These are phyloP conservation scores for Trichoderma harzianum DNA, from an alignment of 2,329 filamentous ascomycete genomes.

Conservation along the genomic window DNA sequence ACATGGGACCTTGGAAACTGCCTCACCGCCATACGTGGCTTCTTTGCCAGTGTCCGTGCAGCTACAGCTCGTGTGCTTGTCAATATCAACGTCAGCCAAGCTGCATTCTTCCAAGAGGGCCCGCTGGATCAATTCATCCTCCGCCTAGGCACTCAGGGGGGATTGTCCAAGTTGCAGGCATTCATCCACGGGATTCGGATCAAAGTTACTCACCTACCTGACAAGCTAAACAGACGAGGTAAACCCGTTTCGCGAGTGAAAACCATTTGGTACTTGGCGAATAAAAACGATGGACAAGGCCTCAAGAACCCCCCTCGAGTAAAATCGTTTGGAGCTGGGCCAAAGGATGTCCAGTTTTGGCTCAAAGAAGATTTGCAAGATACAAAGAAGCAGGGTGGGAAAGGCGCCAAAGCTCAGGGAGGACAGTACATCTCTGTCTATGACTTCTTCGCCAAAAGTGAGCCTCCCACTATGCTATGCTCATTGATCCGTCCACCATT, in stretches of 20 bases:
- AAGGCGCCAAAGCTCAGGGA: constrained; percentile 22
- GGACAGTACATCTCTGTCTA: constrained; percentile 49
- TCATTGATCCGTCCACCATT: neutral
- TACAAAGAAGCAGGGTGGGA: constrained; percentile 5
- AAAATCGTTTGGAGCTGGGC: constrained; percentile 39
- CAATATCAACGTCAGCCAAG: constrained; percentile 34
- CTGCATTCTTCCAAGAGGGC: constrained; percentile 32
- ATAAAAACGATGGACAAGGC: constrained; percentile 30
- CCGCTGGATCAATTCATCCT: constrained; percentile 25
- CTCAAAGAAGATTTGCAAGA: constrained; percentile 26
- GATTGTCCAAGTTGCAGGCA: constrained; percentile 25
- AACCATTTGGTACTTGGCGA: constrained; percentile 37
- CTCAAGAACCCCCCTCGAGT: constrained; percentile 29
- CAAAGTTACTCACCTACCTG: constrained; percentile 37
- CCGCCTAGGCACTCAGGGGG: neutral
- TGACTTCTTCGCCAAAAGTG: constrained; percentile 46
- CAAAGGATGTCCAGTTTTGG: constrained; percentile 55
- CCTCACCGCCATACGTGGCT: constrained; percentile 31
- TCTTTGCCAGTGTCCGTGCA: constrained; percentile 22
- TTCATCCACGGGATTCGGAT: constrained; percentile 39
- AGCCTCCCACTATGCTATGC: constrained; percentile 22
- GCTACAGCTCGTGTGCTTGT: constrained; percentile 20
- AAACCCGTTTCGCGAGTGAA: constrained; percentile 37
- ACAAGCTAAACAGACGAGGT: constrained; percentile 30
- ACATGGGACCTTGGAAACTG: constrained; percentile 26